Conservation (phyloP, 2,329 filamentous ascomycete species). For the Leptographium flavum region DNA sequence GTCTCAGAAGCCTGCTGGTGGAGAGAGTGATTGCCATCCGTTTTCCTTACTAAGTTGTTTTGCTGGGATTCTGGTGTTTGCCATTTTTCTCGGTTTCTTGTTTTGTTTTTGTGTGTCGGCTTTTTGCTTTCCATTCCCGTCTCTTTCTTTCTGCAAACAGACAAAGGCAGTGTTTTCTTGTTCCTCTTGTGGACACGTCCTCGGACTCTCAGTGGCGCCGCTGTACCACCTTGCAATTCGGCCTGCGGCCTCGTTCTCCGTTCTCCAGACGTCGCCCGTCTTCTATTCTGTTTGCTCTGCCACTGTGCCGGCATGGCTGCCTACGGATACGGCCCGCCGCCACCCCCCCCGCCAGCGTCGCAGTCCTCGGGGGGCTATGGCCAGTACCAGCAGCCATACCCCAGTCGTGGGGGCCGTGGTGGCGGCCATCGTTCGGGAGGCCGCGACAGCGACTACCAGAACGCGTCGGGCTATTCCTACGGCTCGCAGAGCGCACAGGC, state of each 20-base stretch:
- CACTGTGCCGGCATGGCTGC: constrained; percentile 23
- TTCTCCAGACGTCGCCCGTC: not conserved
- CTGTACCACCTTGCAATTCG: not conserved
- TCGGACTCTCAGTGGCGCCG: too few species aligned
- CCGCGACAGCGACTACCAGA: constrained; percentile 28
- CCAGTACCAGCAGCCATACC: constrained; percentile 23
- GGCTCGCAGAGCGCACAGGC: constrained; percentile 18
- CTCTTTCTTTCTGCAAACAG: too few species aligned
- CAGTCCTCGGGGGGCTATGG: constrained; percentile 22
- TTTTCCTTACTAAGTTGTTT: not conserved
- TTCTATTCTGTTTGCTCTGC: not conserved
- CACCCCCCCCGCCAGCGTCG: constrained; percentile 26
- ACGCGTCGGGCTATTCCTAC: constrained; percentile 27
- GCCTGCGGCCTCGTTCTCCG: not conserved
- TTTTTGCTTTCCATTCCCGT: not conserved
- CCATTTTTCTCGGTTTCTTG: not conserved
- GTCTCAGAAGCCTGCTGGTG: not conserved
- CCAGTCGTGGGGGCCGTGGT: constrained; percentile 24
- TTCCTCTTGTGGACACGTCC: too few species aligned
- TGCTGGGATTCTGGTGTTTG: not conserved
- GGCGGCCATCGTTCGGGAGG: constrained; percentile 24
- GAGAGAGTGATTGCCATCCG: not conserved
- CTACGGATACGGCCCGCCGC: constrained; percentile 41
- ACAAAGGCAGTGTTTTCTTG: too few species aligned
- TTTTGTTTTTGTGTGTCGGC: not conserved